Evolutionary conservation across 2,329 filamentous ascomycete species (phyloP).

Genomic region (Pseudocercospora crystallina): DNA sequence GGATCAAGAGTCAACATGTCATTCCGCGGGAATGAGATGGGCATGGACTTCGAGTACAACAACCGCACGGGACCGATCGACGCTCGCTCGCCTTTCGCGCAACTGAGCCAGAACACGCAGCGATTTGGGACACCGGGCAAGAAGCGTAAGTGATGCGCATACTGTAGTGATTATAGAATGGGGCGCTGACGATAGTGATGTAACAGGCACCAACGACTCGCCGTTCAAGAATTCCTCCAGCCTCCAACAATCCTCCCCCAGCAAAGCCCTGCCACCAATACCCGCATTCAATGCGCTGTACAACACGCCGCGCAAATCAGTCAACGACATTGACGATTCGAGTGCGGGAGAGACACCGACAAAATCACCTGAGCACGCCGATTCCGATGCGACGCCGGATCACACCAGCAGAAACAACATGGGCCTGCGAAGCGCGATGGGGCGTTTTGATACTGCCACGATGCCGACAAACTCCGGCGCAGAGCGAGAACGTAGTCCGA

Average conservation of each 20-base stretch:
- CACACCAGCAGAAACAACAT: constrained; percentile 17
- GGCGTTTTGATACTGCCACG: constrained; percentile 21
- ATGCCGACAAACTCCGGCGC: constrained; percentile 19
- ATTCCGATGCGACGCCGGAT: constrained; percentile 34
- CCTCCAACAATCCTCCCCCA: constrained; percentile 37
- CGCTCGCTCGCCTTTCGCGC: constrained; percentile 48
- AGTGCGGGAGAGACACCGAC: constrained; percentile 50
- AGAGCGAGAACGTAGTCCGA: constrained; percentile 32
- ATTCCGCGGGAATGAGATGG: constrained; percentile 43
- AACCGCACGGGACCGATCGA: constrained; percentile 49
- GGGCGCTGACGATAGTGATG: background rate
- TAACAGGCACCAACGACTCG: constrained; percentile 37
- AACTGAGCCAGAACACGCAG: constrained; percentile 38
- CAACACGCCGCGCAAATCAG: constrained; percentile 39
- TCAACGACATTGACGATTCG: constrained; percentile 42
- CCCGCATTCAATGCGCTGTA: constrained; percentile 36
- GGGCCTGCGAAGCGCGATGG: constrained; percentile 22
- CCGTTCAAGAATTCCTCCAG: constrained; percentile 53
- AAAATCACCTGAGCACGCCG: constrained; percentile 43
- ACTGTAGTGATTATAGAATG: background rate
- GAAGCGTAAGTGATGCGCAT: constrained; percentile 18
- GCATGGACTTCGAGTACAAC: constrained; percentile 57
- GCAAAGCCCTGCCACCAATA: constrained; percentile 42
- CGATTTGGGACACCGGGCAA: constrained; percentile 21
- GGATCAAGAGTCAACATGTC: constrained; percentile 25